Conservation (phyloP, 495 filamentous ascomycete species). For the Daldinia grandis region DNA sequence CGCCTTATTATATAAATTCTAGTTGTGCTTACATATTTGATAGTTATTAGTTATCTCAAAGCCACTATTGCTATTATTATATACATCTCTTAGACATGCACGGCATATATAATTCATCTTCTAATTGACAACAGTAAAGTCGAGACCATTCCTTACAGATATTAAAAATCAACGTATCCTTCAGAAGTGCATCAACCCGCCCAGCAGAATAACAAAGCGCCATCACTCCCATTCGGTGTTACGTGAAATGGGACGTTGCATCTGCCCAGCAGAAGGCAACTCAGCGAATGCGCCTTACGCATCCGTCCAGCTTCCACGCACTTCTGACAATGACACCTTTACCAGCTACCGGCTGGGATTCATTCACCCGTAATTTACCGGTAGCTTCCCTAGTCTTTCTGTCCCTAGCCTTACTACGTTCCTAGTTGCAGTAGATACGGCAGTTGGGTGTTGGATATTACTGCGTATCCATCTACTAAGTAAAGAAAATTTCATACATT, state of each 20-base stretch:
- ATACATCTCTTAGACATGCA: background rate
- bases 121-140: background rate
- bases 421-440: conserved; percentile 30
- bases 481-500: background rate
- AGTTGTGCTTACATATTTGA: background rate
- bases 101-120: background rate
- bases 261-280: background rate
- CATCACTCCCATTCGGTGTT: background rate
- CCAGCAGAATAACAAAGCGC: background rate
- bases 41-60: background rate
- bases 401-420: conserved; percentile 7
- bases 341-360: conserved; percentile 7
- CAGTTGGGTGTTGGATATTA: conserved; percentile 8
- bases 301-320: background rate
- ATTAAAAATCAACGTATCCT: background rate
- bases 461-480: background rate
- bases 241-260: conserved; percentile 33
- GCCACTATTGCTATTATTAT: background rate
- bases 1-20: background rate
- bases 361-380: conserved; percentile 39
- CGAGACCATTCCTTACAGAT: background rate
- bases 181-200: background rate
- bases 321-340: conserved; percentile 4
- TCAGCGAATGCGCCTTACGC: background rate
- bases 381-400: conserved; percentile 12